These are phyloP conservation scores for Rhododendron vialii DNA, from an alignment of 148 eudicot species.

Conservation along the genomic window DNA sequence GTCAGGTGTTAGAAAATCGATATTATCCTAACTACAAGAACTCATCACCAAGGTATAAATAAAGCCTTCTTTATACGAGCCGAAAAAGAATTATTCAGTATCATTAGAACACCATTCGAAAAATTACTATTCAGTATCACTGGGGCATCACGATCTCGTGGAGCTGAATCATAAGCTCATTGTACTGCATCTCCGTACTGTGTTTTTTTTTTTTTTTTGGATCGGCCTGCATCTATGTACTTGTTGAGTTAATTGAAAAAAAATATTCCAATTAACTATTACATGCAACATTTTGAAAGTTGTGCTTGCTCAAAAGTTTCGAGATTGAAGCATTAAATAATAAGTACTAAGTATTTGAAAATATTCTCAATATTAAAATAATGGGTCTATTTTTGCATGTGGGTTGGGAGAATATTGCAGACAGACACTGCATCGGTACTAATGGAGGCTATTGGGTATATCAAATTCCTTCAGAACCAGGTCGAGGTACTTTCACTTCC, in stretches of 20 bases:
- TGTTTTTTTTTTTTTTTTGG: not conserved
- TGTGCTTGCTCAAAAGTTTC: not conserved
- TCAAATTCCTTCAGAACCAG: conserved; percentile 89
- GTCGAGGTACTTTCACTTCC: conserved; percentile 62
- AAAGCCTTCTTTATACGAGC: no score
- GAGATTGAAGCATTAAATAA: not conserved
- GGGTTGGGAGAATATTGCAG: conserved; percentile 44
- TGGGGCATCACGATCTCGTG: not conserved
- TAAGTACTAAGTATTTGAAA: not conserved
- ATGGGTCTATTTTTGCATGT: conserved; percentile 13
- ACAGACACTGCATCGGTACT: conserved; percentile 93
- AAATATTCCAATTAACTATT: not conserved
- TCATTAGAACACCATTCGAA: no score
- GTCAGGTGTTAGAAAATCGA: no score
- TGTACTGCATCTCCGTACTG: not conserved
- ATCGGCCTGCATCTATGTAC: not conserved
- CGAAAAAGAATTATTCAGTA: no score
- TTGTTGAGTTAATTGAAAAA: not conserved
- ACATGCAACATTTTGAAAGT: not conserved
- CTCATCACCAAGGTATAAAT: no score
- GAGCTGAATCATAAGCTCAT: not conserved
- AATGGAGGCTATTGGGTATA: conserved; percentile 90
- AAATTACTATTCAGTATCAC: not conserved
- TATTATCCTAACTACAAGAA: no score
- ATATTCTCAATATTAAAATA: not conserved